These are phyloP conservation scores for Alternaria triticimaculans DNA, from an alignment of 2,329 filamentous ascomycete species.

Conservation along the genomic window DNA sequence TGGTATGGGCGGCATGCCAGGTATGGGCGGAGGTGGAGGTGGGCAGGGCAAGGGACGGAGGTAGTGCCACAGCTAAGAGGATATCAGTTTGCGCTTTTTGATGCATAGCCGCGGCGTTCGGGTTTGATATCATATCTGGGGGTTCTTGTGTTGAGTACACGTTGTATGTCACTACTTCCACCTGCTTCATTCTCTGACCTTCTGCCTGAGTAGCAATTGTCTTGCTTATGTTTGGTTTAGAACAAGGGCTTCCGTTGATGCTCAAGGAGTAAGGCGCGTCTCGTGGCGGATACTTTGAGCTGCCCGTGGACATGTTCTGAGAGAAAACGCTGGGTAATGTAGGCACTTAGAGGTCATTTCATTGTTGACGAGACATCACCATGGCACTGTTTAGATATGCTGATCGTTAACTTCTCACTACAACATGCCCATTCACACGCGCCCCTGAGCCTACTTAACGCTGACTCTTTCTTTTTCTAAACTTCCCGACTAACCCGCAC, in stretches of 20 bases:
- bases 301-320: too few species aligned
- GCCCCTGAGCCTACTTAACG: background rate
- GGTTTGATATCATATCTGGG: slow-evolving; percentile 1
- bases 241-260: too few species aligned
- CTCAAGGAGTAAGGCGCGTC: too few species aligned
- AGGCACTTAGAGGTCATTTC: too few species aligned
- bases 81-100: slow-evolving; percentile 5
- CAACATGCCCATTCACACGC: too few species aligned
- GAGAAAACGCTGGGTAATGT: too few species aligned
- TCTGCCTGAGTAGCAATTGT: background rate
- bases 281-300: background rate
- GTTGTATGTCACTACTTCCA: background rate
- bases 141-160: background rate
- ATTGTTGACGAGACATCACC: too few species aligned
- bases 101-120: slow-evolving; percentile 18
- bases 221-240: background rate
- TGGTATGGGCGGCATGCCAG: slow-evolving; percentile 39
- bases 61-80: slow-evolving; percentile 12
- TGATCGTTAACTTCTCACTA: background rate
- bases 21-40: slow-evolving; percentile 33
- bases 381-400: too few species aligned
- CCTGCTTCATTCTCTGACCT: background rate
- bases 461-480: background rate
- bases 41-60: slow-evolving; percentile 30
- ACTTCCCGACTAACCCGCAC: background rate